phyloP scores from a whole-genome alignment of 2,329 filamentous ascomycete species.

The Colletotrichum endophyticum region DNA sequence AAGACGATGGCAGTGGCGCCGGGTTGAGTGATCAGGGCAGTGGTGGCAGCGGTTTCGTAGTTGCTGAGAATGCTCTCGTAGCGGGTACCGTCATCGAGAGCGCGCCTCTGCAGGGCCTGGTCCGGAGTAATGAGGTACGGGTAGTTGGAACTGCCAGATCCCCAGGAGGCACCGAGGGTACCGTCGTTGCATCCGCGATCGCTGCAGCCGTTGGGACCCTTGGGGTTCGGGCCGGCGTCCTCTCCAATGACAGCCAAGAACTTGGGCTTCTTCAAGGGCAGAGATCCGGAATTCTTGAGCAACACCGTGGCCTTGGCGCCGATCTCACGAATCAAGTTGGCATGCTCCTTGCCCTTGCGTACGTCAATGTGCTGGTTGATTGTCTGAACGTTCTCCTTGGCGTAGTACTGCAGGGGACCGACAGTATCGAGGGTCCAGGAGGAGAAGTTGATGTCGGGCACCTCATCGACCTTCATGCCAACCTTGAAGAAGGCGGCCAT shows the following conservation, averaged over 20 bases:
- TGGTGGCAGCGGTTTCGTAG: constrained; percentile 65
- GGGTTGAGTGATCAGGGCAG: constrained; percentile 64
- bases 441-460: constrained; percentile 76
- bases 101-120: constrained; percentile 69
- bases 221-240: constrained; percentile 77
- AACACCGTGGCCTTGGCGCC: constrained; percentile 84
- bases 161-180: constrained; percentile 79
- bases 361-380: constrained; percentile 87
- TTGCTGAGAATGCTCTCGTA: constrained; percentile 73
- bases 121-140: constrained; percentile 80
- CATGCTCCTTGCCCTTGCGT: constrained; percentile 68
- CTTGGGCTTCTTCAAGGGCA: constrained; percentile 81
- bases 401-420: constrained; percentile 70
- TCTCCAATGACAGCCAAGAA: constrained; percentile 81
- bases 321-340: constrained; percentile 73
- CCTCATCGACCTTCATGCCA: constrained; percentile 53
- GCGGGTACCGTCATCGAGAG: constrained; percentile 60
- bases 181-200: constrained; percentile 68
- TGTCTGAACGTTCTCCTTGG: constrained; percentile 64
- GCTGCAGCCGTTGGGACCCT: constrained; percentile 78
- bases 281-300: constrained; percentile 79
- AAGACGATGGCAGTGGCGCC: constrained; percentile 82
- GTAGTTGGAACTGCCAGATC: constrained; percentile 75
- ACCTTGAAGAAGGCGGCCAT: constrained; percentile 75
- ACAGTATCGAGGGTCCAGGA: constrained; percentile 84